These are phyloP conservation scores for Babesia bovis DNA, from an alignment of 169 alveolate species.

Conservation along the genomic window DNA sequence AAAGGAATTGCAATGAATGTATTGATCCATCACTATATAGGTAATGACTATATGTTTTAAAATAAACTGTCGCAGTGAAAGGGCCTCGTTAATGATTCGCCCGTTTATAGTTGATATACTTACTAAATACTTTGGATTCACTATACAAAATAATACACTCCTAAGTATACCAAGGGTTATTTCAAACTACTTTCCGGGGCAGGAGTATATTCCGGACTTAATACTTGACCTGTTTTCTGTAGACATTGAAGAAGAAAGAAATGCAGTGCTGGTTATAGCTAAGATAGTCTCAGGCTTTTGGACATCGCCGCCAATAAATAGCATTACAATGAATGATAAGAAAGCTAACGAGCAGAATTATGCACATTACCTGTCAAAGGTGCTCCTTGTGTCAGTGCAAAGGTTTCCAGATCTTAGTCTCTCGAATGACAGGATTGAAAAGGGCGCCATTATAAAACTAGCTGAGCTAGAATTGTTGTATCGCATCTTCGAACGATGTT, in stretches of 20 bases:
- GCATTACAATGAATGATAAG: slow-evolving; percentile 19
- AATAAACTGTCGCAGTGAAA: slow-evolving; percentile 2
- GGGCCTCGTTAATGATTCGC: slow-evolving; percentile 15
- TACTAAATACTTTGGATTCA: slow-evolving; percentile 35
- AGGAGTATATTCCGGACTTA: slow-evolving; percentile 69
- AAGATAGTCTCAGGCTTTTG: slow-evolving; percentile 24
- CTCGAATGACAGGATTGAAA: slow-evolving; percentile 9
- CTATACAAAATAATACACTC: slow-evolving; percentile 23
- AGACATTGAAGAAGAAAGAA: slow-evolving; percentile 2
- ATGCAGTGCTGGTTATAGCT: slow-evolving; percentile 29
- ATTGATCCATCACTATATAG: not conserved
- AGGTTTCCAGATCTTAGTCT: slow-evolving; percentile 53
- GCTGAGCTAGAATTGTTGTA: slow-evolving; percentile 44
- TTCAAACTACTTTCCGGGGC: slow-evolving; percentile 73
- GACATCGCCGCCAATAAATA: slow-evolving; percentile 38
- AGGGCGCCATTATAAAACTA: slow-evolving; percentile 50
- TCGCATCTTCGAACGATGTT: slow-evolving; percentile 61
- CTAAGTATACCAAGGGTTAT: slow-evolving; percentile 39
- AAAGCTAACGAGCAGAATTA: slow-evolving; percentile 20
- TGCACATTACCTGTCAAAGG: slow-evolving; percentile 30
- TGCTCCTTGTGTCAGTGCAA: slow-evolving; percentile 43
- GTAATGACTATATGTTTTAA: slow-evolving; percentile 22
- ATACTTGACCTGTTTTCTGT: slow-evolving; percentile 35
- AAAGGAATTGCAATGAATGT: not conserved
- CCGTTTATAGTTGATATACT: slow-evolving; percentile 12